Percentiles rank a stretch among this genome's conserved stretches.
phyloP scores from a whole-genome alignment of 192 early-diverging fungal species.

The Pilaira anomala region DNA sequence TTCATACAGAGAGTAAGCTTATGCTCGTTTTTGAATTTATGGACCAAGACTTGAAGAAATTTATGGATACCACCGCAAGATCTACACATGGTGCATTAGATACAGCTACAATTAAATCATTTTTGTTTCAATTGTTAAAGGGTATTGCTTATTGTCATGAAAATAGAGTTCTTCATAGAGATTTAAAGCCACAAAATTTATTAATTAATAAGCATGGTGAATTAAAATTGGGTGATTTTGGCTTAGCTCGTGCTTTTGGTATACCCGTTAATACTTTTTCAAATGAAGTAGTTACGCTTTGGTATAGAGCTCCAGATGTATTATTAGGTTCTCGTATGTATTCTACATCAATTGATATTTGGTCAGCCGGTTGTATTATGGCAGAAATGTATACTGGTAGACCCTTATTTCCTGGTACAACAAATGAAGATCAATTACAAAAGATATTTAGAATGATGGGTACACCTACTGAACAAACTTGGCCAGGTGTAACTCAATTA shows the following conservation, averaged over 20 bases:
- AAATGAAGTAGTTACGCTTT: constrained; percentile 97
- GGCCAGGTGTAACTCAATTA: constrained; percentile 67
- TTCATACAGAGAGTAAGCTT: constrained; percentile 81
- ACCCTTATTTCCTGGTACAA: constrained; percentile 80
- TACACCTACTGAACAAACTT: constrained; percentile 72
- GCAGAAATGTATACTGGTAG: constrained; percentile 83
- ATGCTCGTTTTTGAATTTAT: constrained; percentile 85
- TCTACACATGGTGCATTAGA: constrained; percentile 62
- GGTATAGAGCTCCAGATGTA: constrained; percentile 98
- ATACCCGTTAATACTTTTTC: constrained; percentile 93
- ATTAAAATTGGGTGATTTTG: constrained; percentile 83
- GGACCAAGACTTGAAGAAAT: constrained; percentile 85
- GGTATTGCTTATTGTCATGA: constrained; percentile 86
- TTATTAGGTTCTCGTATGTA: constrained; percentile 92
- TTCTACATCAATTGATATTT: constrained; percentile 94
- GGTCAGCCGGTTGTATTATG: constrained; percentile 98
- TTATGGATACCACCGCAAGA: constrained; percentile 76
- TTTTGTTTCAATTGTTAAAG: constrained; percentile 78
- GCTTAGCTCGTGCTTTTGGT: constrained; percentile 79
- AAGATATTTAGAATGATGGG: constrained; percentile 80
- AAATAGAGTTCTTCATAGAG: constrained; percentile 77
- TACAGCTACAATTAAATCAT: constrained; percentile 64
- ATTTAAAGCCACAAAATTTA: constrained; percentile 83
- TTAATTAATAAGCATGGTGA: constrained; percentile 75
- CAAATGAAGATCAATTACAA: constrained; percentile 75